Percentiles rank a stretch among this genome's conserved stretches.
These are phyloP conservation scores for Scytalidium sp. DNA, from an alignment of 2,329 filamentous ascomycete genomes.

Conservation along the genomic window DNA sequence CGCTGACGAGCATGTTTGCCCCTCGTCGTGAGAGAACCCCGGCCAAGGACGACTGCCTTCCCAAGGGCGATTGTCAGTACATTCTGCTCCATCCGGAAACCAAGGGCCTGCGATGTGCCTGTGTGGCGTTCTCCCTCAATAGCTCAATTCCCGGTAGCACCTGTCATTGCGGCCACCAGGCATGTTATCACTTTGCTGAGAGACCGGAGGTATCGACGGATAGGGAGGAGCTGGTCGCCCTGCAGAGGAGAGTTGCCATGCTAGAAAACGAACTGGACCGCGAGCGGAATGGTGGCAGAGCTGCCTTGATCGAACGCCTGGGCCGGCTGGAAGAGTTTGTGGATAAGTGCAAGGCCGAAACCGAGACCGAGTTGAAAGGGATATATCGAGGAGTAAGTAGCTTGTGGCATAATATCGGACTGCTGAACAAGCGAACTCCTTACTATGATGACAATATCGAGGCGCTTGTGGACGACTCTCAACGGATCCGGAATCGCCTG, in stretches of 20 bases:
- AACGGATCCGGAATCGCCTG: conserved; percentile 24
- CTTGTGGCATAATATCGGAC: conserved; percentile 47
- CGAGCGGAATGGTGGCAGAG: conserved; percentile 26
- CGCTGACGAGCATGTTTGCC: conserved; percentile 21
- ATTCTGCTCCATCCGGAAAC: conserved; percentile 55
- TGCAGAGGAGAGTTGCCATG: conserved; percentile 42
- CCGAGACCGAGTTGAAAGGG: conserved; percentile 49
- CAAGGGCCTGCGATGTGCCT: conserved; percentile 57
- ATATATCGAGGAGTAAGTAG: conserved; percentile 52
- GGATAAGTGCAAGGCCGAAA: conserved; percentile 49
- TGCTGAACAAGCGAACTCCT: conserved; percentile 47
- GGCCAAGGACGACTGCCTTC: conserved; percentile 41
- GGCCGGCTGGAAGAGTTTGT: conserved; percentile 50
- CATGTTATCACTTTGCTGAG: conserved; percentile 52
- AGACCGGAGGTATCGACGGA: conserved; percentile 42
- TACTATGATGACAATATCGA: conserved; percentile 53
- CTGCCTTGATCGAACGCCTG: conserved; percentile 21
- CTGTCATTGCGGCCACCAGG: conserved; percentile 58
- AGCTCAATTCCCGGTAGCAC: conserved; percentile 48
- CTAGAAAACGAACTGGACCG: conserved; percentile 42
- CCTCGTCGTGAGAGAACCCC: conserved; percentile 25
- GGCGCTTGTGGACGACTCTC: conserved; percentile 39
- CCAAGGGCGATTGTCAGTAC: conserved; percentile 57
- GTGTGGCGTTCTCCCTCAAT: conserved; percentile 55
- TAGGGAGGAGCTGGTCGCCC: conserved; percentile 44